phyloP scores from a whole-genome alignment of 441 rosid genomes.

The Populus hybrid region DNA sequence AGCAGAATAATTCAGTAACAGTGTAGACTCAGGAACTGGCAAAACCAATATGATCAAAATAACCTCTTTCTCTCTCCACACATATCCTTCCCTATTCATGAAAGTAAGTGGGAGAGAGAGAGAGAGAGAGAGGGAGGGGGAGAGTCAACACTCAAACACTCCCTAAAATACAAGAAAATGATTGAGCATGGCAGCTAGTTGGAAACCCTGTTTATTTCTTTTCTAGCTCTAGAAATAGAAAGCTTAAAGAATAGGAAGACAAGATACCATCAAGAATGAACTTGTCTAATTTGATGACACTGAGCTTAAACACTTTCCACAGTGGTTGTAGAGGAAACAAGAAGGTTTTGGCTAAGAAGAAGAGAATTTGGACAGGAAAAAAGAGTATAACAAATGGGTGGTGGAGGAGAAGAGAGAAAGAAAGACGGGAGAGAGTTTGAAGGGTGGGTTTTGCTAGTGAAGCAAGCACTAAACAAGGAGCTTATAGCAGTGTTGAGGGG shows the following conservation, averaged over 20 bases:
- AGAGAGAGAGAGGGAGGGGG: neutral
- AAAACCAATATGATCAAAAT: constrained; percentile 22
- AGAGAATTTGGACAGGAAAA: neutral
- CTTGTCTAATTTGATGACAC: neutral
- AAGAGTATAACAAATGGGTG: neutral
- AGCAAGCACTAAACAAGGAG: constrained; percentile 52
- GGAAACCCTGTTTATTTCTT: no score
- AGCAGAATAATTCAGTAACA: constrained; percentile 17
- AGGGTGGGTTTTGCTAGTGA: constrained; percentile 47
- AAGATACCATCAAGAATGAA: neutral
- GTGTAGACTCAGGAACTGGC: constrained; percentile 10
- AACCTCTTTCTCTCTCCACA: constrained; percentile 24
- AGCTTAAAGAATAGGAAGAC: neutral
- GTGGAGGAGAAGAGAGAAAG: constrained; percentile 19
- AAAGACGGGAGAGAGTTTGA: constrained; percentile 33
- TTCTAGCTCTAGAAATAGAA: neutral
- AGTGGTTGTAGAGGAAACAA: neutral
- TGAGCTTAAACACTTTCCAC: neutral
- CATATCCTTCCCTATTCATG: constrained; percentile 17
- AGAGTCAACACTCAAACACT: constrained; percentile 2
- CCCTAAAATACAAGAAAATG: neutral
- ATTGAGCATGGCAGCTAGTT: neutral
- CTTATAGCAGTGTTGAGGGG: constrained; percentile 43
- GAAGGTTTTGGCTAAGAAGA: neutral
- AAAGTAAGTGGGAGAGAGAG: constrained; percentile 20